Conservation (phyloP, 208 protist species). For the Blechomonas ayalai region DNA sequence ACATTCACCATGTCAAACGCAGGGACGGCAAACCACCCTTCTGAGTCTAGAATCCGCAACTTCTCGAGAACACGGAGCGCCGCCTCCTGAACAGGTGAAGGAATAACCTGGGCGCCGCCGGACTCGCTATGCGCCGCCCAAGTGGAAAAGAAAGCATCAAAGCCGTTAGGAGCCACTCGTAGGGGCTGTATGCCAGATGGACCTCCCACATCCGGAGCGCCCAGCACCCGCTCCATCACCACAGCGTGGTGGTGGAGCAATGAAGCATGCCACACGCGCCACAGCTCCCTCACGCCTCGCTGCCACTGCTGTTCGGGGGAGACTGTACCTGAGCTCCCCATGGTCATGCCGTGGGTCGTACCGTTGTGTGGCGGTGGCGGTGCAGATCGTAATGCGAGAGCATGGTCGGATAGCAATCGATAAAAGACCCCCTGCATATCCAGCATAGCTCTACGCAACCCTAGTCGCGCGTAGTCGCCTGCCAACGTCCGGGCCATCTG, state of each 20-base stretch:
- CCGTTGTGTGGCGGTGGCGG: too few relatives aligned
- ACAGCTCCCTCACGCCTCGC: too few relatives aligned
- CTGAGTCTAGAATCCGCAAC: slow-evolving; percentile 36
- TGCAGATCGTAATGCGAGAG: too few relatives aligned
- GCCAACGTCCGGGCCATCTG: slow-evolving; percentile 30
- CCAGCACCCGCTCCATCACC: too few relatives aligned
- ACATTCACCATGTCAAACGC: slow-evolving; percentile 70
- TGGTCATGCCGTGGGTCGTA: too few relatives aligned
- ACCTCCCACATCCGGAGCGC: too few relatives aligned
- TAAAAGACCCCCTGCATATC: slow-evolving; percentile 51
- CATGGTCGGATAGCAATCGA: slow-evolving; percentile 4
- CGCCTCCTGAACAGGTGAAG: slow-evolving; percentile 22
- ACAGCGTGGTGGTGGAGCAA: slow-evolving; percentile 7
- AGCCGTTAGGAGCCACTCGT: too few relatives aligned
- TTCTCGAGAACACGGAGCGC: slow-evolving; percentile 37
- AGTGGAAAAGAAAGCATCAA: too few relatives aligned
- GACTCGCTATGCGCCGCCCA: too few relatives aligned
- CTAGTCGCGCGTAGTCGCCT: slow-evolving; percentile 24
- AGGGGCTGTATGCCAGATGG: too few relatives aligned
- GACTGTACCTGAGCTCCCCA: slow-evolving; percentile 1
- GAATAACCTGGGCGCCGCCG: too few relatives aligned
- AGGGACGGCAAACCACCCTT: slow-evolving; percentile 73
- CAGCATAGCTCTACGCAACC: slow-evolving; percentile 43
- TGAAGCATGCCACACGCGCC: slow-evolving; percentile 13
- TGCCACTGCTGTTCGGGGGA: slow-evolving; percentile 4